These are phyloP conservation scores for Plenodomus tracheiphilus DNA, from an alignment of 2,329 filamentous ascomycete genomes.

Conservation along the genomic window DNA sequence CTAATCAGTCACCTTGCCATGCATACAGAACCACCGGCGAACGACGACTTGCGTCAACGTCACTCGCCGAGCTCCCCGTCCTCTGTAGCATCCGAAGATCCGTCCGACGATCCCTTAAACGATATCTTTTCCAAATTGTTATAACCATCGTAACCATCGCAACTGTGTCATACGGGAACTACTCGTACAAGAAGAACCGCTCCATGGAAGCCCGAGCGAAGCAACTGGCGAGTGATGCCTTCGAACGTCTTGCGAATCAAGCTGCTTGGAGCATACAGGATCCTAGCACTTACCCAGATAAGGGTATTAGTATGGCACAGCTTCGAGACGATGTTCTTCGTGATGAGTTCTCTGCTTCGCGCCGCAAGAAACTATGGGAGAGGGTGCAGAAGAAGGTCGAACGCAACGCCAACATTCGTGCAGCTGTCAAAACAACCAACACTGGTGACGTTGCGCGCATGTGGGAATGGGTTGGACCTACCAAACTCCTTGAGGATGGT, in stretches of 20 bases:
- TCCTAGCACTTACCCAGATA: slow-evolving; percentile 66
- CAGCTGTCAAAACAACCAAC: slow-evolving; percentile 67
- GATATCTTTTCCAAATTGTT: slow-evolving; percentile 84
- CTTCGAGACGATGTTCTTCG: slow-evolving; percentile 88
- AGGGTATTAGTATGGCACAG: slow-evolving; percentile 85
- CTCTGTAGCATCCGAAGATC: slow-evolving; percentile 77
- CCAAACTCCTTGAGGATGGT: slow-evolving; percentile 52
- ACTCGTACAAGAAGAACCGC: slow-evolving; percentile 64
- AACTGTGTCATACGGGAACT: slow-evolving; percentile 62
- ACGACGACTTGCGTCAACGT: slow-evolving; percentile 76
- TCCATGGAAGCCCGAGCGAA: slow-evolving; percentile 75
- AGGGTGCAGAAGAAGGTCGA: slow-evolving; percentile 84
- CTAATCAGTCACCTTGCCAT: slow-evolving; percentile 83
- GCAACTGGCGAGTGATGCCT: slow-evolving; percentile 77
- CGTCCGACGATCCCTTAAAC: slow-evolving; percentile 77
- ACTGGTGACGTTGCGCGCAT: slow-evolving; percentile 61
- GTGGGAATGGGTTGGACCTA: slow-evolving; percentile 71
- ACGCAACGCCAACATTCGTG: slow-evolving; percentile 88
- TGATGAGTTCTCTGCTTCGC: slow-evolving; percentile 73
- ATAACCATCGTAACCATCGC: slow-evolving; percentile 56
- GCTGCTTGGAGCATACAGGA: slow-evolving; percentile 75
- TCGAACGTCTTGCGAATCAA: slow-evolving; percentile 81
- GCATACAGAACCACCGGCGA: slow-evolving; percentile 71
- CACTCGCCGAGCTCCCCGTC: slow-evolving; percentile 90
- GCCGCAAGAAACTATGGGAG: slow-evolving; percentile 82